Percentiles rank a stretch among this genome's conserved stretches.
Conservation (phyloP, 1,139 yeast genomes). For the Pichia sp. region DNA sequence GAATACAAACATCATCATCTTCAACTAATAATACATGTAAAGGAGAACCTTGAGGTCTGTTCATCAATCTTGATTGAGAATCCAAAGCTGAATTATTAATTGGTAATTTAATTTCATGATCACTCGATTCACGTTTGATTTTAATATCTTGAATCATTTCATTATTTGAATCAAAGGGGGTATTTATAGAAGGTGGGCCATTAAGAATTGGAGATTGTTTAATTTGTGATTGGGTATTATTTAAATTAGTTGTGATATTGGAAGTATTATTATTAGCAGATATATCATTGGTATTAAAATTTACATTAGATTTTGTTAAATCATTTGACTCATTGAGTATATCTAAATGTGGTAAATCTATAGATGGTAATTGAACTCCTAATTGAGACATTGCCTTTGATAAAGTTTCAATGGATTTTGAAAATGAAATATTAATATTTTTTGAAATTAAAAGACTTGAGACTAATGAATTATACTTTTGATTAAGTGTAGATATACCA, state of each 20-base stretch:
- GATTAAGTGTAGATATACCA: constrained; percentile 16
- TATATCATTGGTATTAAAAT: too few relatives aligned
- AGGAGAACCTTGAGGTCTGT: constrained; percentile 31
- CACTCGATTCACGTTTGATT: not conserved
- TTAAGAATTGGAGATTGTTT: too few relatives aligned
- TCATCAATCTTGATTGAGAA: constrained; percentile 14
- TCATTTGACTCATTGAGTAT: constrained; percentile 14
- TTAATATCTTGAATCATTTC: not conserved
- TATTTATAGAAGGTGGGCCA: not conserved
- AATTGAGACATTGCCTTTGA: constrained; percentile 45
- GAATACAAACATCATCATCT: constrained; percentile 81
- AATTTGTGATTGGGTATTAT: too few relatives aligned
- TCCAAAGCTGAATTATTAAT: constrained; percentile 5
- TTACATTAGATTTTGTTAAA: too few relatives aligned
- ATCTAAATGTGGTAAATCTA: constrained; percentile 42
- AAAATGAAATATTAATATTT: constrained; percentile 50
- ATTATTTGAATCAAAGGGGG: not conserved
- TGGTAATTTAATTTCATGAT: constrained; percentile 1
- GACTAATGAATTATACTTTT: constrained; percentile 57
- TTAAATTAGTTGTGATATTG: not conserved
- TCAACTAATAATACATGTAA: constrained; percentile 78
- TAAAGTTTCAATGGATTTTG: constrained; percentile 45
- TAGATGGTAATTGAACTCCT: constrained; percentile 63
- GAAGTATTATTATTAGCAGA: constrained; percentile 6
- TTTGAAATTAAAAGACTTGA: constrained; percentile 55